Conservation (phyloP, 257 asterid genomes). For the Cinchona pubescens region DNA sequence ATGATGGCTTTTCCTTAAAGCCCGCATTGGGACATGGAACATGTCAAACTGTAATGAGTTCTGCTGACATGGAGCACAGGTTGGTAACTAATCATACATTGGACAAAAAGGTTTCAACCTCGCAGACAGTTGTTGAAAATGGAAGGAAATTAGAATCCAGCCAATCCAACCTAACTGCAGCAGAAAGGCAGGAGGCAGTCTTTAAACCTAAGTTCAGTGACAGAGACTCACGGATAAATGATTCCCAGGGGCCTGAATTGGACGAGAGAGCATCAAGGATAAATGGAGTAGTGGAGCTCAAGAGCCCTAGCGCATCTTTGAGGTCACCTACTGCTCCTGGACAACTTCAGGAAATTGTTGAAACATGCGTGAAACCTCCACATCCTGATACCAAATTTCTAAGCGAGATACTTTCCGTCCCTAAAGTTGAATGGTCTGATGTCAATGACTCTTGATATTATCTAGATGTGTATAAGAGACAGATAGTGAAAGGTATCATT, state of each 20-base stretch:
- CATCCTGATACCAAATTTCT: conserved; percentile 52
- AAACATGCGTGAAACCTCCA: conserved; percentile 28
- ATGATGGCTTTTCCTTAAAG: conserved; percentile 27
- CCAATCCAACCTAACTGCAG: conserved; percentile 9
- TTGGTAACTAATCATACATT: conserved; percentile 10
- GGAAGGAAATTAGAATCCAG: conserved; percentile 16
- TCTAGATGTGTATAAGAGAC: no score
- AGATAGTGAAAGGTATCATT: no score
- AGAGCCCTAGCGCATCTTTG: conserved; percentile 10
- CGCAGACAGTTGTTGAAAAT: conserved; percentile 15
- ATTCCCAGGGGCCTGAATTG: conserved; percentile 16
- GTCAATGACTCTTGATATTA: no score
- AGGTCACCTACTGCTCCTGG: conserved; percentile 11
- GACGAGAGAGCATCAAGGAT: conserved; percentile 22
- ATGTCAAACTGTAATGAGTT: conserved; percentile 20
- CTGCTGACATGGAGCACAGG: conserved; percentile 15
- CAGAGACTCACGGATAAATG: conserved; percentile 7
- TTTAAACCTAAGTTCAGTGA: not conserved
- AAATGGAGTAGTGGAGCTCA: conserved; percentile 32
- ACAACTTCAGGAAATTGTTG: conserved; percentile 25
- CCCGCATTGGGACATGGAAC: conserved; percentile 18
- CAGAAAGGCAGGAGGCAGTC: conserved; percentile 1
- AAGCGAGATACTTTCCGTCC: conserved; percentile 43
- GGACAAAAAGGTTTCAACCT: conserved; percentile 15
- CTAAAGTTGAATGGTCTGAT: conserved; percentile 41